phyloP scores from a whole-genome alignment of 2,329 filamentous ascomycete genomes.

The Capronia americana region DNA sequence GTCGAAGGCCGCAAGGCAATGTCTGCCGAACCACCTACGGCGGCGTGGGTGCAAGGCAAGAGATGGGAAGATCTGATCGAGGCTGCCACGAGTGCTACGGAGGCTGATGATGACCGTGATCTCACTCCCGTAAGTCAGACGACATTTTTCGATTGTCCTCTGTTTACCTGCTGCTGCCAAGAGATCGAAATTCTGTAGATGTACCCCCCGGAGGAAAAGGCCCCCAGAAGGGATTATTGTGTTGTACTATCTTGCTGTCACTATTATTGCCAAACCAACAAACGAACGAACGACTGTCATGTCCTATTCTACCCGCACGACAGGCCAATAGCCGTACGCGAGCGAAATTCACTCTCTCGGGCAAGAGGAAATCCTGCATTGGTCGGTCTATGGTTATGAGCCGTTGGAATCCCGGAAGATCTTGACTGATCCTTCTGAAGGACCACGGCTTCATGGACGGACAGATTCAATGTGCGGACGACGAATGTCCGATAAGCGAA shows the following conservation, averaged over 20 bases:
- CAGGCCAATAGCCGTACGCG: slow-evolving; percentile 22
- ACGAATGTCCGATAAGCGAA: slow-evolving; percentile 25
- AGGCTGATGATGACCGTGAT: slow-evolving; percentile 84
- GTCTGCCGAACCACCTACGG: slow-evolving; percentile 81
- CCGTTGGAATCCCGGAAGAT: slow-evolving; percentile 20
- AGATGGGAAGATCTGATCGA: slow-evolving; percentile 97
- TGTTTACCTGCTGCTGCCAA: slow-evolving; percentile 42
- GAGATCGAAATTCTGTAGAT: slow-evolving; percentile 42
- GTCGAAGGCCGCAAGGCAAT: slow-evolving; percentile 80
- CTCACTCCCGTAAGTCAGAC: slow-evolving; percentile 76
- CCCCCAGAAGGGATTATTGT: slow-evolving; percentile 31
- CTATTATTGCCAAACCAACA: slow-evolving; percentile 37
- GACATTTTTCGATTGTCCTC: slow-evolving; percentile 43
- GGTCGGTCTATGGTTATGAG: slow-evolving; percentile 20
- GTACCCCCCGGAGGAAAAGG: slow-evolving; percentile 32
- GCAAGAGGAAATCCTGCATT: slow-evolving; percentile 32
- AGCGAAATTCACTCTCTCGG: slow-evolving; percentile 22
- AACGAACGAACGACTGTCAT: slow-evolving; percentile 32
- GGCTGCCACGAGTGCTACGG: slow-evolving; percentile 82
- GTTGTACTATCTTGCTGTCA: slow-evolving; percentile 38
- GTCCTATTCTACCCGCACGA: slow-evolving; percentile 32
- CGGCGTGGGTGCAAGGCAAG: slow-evolving; percentile 76
- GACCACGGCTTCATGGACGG: slow-evolving; percentile 20
- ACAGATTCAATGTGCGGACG: slow-evolving; percentile 23
- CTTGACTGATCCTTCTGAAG: slow-evolving; percentile 28